Conservation (phyloP, 345 rosid species). For the Ceriops decandra region DNA sequence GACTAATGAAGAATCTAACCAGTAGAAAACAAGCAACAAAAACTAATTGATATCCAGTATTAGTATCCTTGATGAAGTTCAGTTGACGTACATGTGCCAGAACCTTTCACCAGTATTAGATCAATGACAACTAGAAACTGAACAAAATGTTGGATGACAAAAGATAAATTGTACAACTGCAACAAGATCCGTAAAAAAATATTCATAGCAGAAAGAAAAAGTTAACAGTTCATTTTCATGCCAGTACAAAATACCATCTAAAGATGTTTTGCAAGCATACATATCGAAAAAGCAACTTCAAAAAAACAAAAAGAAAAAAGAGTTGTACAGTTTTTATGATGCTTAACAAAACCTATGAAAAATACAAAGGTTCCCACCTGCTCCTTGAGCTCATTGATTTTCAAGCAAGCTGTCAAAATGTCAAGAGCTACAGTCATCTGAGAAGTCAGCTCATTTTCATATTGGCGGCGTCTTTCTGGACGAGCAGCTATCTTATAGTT, state of each 20-base stretch:
- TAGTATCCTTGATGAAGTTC: too few relatives aligned
- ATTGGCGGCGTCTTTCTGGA: constrained; percentile 91
- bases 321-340: background rate
- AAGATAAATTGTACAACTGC: background rate
- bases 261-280: background rate
- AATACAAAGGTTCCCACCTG: constrained; percentile 48
- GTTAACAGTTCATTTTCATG: constrained; percentile 3
- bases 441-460: constrained; percentile 82
- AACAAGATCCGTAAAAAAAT: background rate
- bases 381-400: constrained; percentile 74
- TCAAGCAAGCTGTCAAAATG: constrained; percentile 79
- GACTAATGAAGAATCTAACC: too few relatives aligned
- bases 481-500: constrained; percentile 99
- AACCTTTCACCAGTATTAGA: background rate
- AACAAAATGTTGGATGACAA: background rate
- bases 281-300: background rate
- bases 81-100: too few relatives aligned
- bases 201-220: background rate
- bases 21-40: too few relatives aligned
- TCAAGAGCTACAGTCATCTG: constrained; percentile 79
- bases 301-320: too few relatives aligned
- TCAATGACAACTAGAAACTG: constrained; percentile 1
- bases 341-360: background rate
- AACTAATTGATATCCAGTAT: too few relatives aligned
- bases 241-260: constrained; percentile 1